Base-by-base conservation (phyloP, 2,329 filamentous ascomycete species). In the Penicillium hordei region DNA sequence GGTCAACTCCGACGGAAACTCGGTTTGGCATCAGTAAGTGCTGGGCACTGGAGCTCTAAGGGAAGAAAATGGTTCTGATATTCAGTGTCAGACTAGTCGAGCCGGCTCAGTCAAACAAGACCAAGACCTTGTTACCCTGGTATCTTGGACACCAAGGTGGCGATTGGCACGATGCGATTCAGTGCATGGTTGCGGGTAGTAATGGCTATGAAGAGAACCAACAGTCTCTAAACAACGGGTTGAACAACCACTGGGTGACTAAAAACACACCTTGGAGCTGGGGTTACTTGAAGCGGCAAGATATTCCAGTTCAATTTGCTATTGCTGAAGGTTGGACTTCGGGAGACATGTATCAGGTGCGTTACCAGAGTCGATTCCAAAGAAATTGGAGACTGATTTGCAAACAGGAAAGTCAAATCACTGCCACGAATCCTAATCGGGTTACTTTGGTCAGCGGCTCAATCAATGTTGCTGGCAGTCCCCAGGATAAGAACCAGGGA, bases 141-240 rank as follows among this genome's bases (percentile, higher is more conserved):
- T 81, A 84, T 61, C 70, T 85, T 21, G 83, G 83, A 62, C 83
- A 84, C 61, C 73, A 79, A 6, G 82, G 81, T 2, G 81, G 79
- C n/a, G 70, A 75, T 39, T 83, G 76, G 72, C 60, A 70, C 6
- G 72, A 82, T 34, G 79, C 82, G 0, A 83, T 82, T 5, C 83
- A 84, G 63, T 85, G 83, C 65, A 82, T 83, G 75, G 60, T 71
- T 5, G 79, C 80, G 7, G 83, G 82, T 6, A 73, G 71, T 60
- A 84, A 85, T 60, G 78, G 78, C 21, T 85, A 82, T 74, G 58
- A 73, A 33, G 74, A 77, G 3, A 85, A 83, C 58, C 83, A 85
- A 36, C 76, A 75, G 1, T 79, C 82, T 4, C 74, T 80, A 45
- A 84, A 85, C 60, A 64, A 75, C 6, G 82, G 77, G 0, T 65